A percentile compares a stretch with the other conserved stretches of the same genome.
These are phyloP conservation scores for Ambrosia artemisiifolia DNA, from an alignment of 129 eudicot species.

Conservation along the genomic window DNA sequence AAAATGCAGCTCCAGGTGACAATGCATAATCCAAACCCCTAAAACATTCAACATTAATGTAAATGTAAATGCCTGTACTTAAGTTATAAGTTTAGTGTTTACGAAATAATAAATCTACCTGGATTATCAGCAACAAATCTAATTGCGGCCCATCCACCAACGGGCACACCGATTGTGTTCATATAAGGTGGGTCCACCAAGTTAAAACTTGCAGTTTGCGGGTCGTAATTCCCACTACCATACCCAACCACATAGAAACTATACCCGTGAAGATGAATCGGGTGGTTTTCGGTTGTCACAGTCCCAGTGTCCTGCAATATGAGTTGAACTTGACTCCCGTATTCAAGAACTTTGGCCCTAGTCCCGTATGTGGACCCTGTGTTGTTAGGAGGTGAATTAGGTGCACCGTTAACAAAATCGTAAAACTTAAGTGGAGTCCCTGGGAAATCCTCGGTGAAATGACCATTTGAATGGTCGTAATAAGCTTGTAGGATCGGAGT, in stretches of 20 bases:
- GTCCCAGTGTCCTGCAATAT: conserved; percentile 79
- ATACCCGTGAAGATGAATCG: conserved; percentile 80
- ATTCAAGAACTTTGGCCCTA: conserved; percentile 58
- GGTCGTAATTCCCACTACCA: conserved; percentile 69
- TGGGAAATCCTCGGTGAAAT: conserved; percentile 63
- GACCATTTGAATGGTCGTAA: conserved; percentile 44
- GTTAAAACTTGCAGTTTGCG: conserved; percentile 53
- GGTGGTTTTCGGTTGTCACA: conserved; percentile 72
- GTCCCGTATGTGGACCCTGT: conserved; percentile 61
- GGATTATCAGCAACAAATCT: conserved; percentile 77
- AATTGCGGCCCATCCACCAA: conserved; percentile 87
- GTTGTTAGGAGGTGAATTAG: conserved; percentile 61
- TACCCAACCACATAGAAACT: conserved; percentile 76
- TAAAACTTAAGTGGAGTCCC: conserved; percentile 56
- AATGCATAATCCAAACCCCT: conserved; percentile 93
- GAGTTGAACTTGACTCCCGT: conserved; percentile 57
- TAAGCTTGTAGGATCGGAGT: conserved; percentile 61
- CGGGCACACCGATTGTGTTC: conserved; percentile 84
- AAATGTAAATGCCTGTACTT: not conserved
- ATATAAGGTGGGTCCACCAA: conserved; percentile 75
- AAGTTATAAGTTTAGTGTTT: not conserved
- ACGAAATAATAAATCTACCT: conserved; percentile 35
- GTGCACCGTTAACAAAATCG: conserved; percentile 81
- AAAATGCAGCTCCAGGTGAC: conserved; percentile 72
- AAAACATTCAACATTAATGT: conserved; percentile 16